These are phyloP conservation scores for Cladosporium sp. DNA, from an alignment of 2,329 filamentous ascomycete species.

Conservation along the genomic window DNA sequence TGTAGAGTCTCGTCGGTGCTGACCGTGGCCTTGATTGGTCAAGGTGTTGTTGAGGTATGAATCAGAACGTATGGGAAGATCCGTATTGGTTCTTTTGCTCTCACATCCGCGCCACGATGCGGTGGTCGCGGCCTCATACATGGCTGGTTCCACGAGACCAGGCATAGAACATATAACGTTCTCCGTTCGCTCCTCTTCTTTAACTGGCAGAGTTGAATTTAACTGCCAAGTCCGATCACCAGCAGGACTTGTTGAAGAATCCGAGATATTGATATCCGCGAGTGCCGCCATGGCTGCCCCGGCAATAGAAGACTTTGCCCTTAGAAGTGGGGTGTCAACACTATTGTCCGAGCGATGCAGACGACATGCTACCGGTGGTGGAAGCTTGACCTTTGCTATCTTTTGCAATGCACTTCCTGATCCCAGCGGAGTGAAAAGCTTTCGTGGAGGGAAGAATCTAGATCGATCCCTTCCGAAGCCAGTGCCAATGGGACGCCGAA, in stretches of 20 bases:
- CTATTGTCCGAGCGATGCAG: slow-evolving; percentile 19
- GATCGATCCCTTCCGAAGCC: slow-evolving; percentile 23
- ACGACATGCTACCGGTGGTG: slow-evolving; percentile 18
- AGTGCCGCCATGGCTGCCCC: not conserved
- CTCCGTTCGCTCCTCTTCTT: not conserved
- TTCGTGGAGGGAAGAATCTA: slow-evolving; percentile 26
- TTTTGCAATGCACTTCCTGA: not conserved
- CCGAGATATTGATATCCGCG: too few relatives aligned
- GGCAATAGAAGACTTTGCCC: not conserved
- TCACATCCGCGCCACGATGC: not conserved
- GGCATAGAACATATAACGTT: too few relatives aligned
- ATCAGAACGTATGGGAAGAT: too few relatives aligned
- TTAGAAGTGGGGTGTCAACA: not conserved
- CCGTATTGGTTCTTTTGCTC: too few relatives aligned
- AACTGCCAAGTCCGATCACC: not conserved
- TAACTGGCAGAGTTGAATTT: too few relatives aligned
- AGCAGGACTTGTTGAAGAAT: not conserved
- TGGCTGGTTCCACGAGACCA: too few relatives aligned
- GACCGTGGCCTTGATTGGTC: not conserved
- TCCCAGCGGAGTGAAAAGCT: not conserved
- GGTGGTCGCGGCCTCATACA: not conserved
- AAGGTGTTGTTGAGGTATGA: too few relatives aligned
- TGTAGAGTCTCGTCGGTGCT: not conserved
- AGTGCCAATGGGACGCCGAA: slow-evolving; percentile 17
- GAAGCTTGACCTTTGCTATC: slow-evolving; percentile 22